A percentile compares a stretch with the other conserved stretches of the same genome.
phyloP scores from a whole-genome alignment of 192 early-diverging fungal species.

The Oehlia diaphana region DNA sequence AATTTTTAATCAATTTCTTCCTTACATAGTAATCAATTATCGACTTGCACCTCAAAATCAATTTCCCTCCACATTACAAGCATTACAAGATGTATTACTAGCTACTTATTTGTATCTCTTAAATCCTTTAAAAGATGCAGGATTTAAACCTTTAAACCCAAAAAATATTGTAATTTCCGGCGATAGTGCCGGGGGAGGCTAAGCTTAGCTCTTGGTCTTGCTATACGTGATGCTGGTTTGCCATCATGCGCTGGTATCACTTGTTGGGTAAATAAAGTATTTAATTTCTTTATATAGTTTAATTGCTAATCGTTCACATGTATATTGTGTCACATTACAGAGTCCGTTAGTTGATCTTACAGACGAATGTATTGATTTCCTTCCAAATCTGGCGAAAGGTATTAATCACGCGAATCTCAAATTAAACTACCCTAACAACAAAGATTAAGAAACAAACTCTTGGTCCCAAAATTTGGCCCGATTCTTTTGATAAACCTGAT shows the following conservation, averaged over 20 bases:
- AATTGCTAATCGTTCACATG: not conserved
- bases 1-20: not conserved
- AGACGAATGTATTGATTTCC: conserved; percentile 35
- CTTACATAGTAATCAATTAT: conserved; percentile 48
- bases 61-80: no score
- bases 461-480: no score
- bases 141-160: no score
- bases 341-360: conserved; percentile 44
- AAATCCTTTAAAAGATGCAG: no score
- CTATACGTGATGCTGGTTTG: no score
- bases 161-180: conserved; percentile 62
- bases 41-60: no score
- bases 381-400: conserved; percentile 31
- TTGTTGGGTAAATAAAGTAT: conserved; percentile 31
- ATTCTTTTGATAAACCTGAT: no score
- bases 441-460: conserved; percentile 18
- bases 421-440: conserved; percentile 10
- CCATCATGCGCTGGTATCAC: conserved; percentile 17
- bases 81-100: no score
- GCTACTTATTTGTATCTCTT: no score
- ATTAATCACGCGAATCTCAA: conserved; percentile 34
- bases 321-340: not conserved
- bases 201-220: no score
- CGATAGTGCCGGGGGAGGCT: conserved; percentile 64
- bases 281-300: not conserved